Conservation (phyloP, 306 rosid species). For the Neltuma alba region DNA sequence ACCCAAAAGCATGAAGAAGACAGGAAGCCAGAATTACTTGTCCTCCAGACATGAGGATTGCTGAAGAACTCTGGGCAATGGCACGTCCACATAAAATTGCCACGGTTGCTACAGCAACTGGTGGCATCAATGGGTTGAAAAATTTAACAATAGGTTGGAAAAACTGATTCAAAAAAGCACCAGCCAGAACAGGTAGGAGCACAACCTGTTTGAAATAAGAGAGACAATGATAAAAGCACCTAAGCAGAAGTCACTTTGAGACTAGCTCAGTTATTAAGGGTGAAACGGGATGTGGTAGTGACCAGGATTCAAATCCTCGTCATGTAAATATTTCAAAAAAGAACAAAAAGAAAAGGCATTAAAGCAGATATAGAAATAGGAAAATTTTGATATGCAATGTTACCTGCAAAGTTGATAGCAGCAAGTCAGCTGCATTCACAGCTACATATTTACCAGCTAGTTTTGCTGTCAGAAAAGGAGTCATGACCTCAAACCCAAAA, state of each 20-base stretch:
- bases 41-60: slow-evolving; percentile 70
- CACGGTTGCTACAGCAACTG: slow-evolving; percentile 80
- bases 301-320: neutral
- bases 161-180: slow-evolving; percentile 85
- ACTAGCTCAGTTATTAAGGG: neutral
- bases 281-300: neutral
- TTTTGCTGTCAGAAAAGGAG: slow-evolving; percentile 83
- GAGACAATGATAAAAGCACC: slow-evolving; percentile 7
- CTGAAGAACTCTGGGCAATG: slow-evolving; percentile 74
- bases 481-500: slow-evolving; percentile 70
- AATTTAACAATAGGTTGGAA: slow-evolving; percentile 69
- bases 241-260: neutral
- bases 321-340: neutral
- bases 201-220: slow-evolving; percentile 61
- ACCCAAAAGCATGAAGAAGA: slow-evolving; percentile 78
- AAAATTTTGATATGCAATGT: neutral
- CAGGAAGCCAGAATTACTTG: slow-evolving; percentile 62
- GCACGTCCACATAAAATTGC: slow-evolving; percentile 81
- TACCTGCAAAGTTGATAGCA: slow-evolving; percentile 77
- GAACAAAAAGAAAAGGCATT: neutral
- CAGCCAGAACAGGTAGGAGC: slow-evolving; percentile 78
- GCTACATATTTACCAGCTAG: slow-evolving; percentile 89
- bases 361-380: neutral
- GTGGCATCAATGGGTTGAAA: slow-evolving; percentile 80
- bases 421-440: slow-evolving; percentile 74